Evolutionary conservation across 352 stramenopile species (phyloP), one percentile per base, ranked within the genome.

Genomic region (Plasmopara halstedii): DNA sequence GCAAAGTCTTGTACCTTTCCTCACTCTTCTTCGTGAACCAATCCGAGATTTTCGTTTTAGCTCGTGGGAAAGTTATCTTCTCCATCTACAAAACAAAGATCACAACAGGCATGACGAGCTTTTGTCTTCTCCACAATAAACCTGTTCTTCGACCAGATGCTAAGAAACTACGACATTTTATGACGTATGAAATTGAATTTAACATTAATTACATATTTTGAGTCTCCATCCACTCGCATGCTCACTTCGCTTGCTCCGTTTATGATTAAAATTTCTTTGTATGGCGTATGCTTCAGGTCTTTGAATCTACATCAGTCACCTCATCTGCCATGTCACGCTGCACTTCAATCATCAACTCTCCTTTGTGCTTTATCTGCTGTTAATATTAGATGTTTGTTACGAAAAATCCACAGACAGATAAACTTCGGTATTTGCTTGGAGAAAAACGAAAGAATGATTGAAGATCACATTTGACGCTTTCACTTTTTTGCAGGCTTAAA

Each of bases 381-480:
- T 74, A 55, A 42, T 76, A 74, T 0, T 59, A 62, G 31, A 80
- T 79, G n/a, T n/a, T n/a, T n/a, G n/a, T n/a, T n/a, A n/a, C n/a
- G n/a, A n/a, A n/a, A n/a, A n/a, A n/a, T 29, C 68, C 22, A 79
- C 71, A 11, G 51, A 33, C 71, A 83, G 19, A 53, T 42, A 32
- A 75, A 81, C 68, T 81, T 81, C 20, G 68, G 66, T 45, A 81
- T 68, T 20, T 71, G 72, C 56, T 77, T 78, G 17, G 68, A 70
- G 25, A 83, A 39, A 31, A 83, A 59, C 68, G 58, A 83, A 83
- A 42, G 74, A 83, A 38, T n/a, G n/a, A n/a, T n/a, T n/a, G n/a
- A n/a, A n/a, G n/a, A n/a, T n/a, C n/a, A n/a, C n/a, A n/a, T n/a
- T n/a, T n/a, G n/a, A n/a, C n/a, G n/a, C n/a, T n/a, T n/a, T n/a